These are phyloP conservation scores for Cladorrhinum sp. DNA, from an alignment of 2,329 filamentous ascomycete species.

Conservation along the genomic window DNA sequence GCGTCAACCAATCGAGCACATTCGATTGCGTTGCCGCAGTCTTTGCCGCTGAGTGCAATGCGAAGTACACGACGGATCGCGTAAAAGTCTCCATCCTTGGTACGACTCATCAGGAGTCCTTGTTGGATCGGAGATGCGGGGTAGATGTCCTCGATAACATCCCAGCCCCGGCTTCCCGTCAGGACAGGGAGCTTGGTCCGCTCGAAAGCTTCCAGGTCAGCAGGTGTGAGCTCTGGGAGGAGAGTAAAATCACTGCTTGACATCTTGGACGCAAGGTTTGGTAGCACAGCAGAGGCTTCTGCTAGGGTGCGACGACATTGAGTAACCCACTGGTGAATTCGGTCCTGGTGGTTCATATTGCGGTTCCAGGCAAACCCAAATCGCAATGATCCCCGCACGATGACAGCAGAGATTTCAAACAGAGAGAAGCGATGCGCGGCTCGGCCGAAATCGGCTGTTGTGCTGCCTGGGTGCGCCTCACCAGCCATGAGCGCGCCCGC, in stretches of 20 bases:
- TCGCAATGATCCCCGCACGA: conserved; percentile 43
- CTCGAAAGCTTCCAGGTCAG: conserved; percentile 43
- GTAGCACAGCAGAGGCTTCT: conserved; percentile 18
- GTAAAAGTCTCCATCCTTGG: conserved; percentile 23
- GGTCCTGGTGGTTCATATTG: conserved; percentile 43
- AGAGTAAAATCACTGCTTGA: conserved; percentile 22
- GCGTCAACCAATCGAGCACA: conserved; percentile 20
- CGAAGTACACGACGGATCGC: conserved; percentile 22
- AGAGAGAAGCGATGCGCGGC: conserved; percentile 34
- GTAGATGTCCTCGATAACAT: conserved; percentile 25
- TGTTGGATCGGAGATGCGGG: conserved; percentile 27
- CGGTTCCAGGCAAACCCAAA: conserved; percentile 51
- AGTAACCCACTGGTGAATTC: conserved; percentile 42
- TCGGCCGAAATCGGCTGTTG: conserved; percentile 24
- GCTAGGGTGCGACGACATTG: conserved; percentile 27
- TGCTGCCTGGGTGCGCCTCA: conserved; percentile 19
- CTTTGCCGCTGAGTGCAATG: conserved; percentile 8
- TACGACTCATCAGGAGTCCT: conserved; percentile 24
- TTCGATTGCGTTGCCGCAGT: conserved; percentile 9
- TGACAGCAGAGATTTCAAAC: conserved; percentile 51
- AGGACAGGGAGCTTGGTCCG: conserved; percentile 42
- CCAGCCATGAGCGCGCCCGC: conserved; percentile 24
- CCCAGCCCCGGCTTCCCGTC: conserved; percentile 25
- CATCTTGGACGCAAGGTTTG: neutral
- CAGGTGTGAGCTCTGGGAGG: conserved; percentile 37